These are phyloP conservation scores for Chrysanthemum lavandulifolium DNA, from an alignment of 129 eudicot genomes.

Conservation along the genomic window DNA sequence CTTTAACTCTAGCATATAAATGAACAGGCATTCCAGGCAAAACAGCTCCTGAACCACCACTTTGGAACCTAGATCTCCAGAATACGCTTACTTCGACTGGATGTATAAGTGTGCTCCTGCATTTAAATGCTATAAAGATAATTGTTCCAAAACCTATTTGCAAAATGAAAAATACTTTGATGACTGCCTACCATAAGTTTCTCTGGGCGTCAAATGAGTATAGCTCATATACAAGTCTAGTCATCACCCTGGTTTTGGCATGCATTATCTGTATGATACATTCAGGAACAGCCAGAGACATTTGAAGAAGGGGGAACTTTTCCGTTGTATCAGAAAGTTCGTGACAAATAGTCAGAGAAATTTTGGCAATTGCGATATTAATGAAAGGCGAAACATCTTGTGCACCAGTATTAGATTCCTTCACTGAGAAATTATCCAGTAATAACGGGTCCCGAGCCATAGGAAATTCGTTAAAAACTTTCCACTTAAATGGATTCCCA, in stretches of 20 bases:
- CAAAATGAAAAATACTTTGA: neutral
- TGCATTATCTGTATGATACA: constrained; percentile 48
- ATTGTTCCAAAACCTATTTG: constrained; percentile 4
- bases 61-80: constrained; percentile 52
- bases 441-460: constrained; percentile 30
- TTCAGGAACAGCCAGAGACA: constrained; percentile 46
- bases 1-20: constrained; percentile 60
- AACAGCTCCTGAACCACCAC: constrained; percentile 39
- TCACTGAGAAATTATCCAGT: constrained; percentile 22
- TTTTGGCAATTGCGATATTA: constrained; percentile 43
- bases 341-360: constrained; percentile 62
- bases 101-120: constrained; percentile 77
- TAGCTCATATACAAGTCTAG: constrained; percentile 47
- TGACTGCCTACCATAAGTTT: constrained; percentile 58
- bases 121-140: constrained; percentile 15
- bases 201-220: constrained; percentile 70
- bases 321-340: constrained; percentile 70
- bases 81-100: constrained; percentile 66
- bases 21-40: constrained; percentile 47
- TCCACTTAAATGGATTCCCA: constrained; percentile 84
- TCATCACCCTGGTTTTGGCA: constrained; percentile 71
- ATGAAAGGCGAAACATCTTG: constrained; percentile 40
- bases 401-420: constrained; percentile 30
- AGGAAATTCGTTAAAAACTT: constrained; percentile 49
- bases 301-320: constrained; percentile 78